Conservation (phyloP, 2,329 filamentous ascomycete genomes). For the Phaeosphaeriaceae sp. region DNA sequence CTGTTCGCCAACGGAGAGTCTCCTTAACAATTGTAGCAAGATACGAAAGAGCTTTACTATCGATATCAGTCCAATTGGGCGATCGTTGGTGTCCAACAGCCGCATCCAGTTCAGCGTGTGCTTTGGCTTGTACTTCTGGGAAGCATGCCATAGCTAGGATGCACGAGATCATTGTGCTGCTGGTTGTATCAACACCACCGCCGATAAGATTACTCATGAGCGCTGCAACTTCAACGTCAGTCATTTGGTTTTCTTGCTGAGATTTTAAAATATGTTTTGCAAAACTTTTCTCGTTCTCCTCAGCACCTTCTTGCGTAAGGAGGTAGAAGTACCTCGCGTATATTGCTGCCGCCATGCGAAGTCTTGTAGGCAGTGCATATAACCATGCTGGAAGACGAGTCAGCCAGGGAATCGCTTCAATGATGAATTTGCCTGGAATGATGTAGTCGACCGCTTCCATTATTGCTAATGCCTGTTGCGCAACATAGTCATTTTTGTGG, state of each 20-base stretch:
- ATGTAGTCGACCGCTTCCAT: conserved; percentile 16
- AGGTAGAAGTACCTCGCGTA: conserved; percentile 14
- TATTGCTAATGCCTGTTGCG: conserved; percentile 14
- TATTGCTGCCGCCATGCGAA: conserved; percentile 1
- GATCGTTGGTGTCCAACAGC: conserved; percentile 5
- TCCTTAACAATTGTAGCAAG: conserved; percentile 21
- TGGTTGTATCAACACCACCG: conserved; percentile 37
- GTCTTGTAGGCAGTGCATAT: conserved; percentile 6
- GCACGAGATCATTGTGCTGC: conserved; percentile 18
- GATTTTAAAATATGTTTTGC: conserved; percentile 4
- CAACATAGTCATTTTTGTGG: conserved; percentile 1
- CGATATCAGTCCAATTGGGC: conserved; percentile 20
- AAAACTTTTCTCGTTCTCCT: conserved; percentile 6
- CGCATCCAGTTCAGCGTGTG: conserved; percentile 2
- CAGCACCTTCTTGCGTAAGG: conserved; percentile 11
- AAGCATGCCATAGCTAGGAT: conserved; percentile 9
- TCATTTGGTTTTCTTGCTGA: not conserved
- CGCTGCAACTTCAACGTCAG: conserved; percentile 3
- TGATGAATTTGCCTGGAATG: conserved; percentile 17
- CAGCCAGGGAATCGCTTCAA: conserved; percentile 17
- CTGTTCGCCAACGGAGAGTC: not conserved
- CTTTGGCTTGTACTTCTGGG: conserved; percentile 5
- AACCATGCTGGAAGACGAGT: conserved; percentile 10
- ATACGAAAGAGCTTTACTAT: conserved; percentile 25
- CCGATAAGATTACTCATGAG: conserved; percentile 7